These are phyloP conservation scores for Platanus orientalis DNA, from an alignment of 164 flowering plant genomes.

Conservation along the genomic window DNA sequence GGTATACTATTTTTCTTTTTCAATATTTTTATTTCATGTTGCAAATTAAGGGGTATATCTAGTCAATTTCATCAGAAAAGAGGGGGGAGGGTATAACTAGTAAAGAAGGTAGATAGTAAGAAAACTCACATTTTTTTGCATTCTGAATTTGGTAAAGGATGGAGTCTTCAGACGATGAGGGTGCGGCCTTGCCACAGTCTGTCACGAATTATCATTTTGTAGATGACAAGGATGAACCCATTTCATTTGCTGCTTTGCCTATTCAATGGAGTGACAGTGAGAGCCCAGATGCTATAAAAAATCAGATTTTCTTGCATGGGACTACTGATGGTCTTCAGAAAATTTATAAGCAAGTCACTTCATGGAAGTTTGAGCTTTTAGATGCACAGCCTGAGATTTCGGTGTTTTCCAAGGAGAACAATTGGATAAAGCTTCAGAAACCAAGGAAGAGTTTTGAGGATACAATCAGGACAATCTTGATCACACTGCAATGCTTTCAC, in stretches of 20 bases:
- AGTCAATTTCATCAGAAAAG: too few relatives aligned
- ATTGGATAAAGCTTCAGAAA: constrained; percentile 66
- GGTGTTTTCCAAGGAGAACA: constrained; percentile 49
- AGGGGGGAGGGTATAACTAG: too few relatives aligned
- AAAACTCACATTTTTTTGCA: too few relatives aligned
- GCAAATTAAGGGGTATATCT: too few relatives aligned
- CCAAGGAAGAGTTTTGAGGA: constrained; percentile 63
- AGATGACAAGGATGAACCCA: constrained; percentile 24
- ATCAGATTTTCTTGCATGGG: constrained; percentile 41
- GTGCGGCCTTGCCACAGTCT: constrained; percentile 35
- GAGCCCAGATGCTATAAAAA: constrained; percentile 5
- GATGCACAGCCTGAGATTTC: constrained; percentile 44
- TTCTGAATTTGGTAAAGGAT: constrained; percentile 14
- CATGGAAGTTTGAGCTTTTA: constrained; percentile 69
- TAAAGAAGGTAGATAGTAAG: too few relatives aligned
- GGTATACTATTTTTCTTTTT: too few relatives aligned
- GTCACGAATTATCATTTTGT: constrained; percentile 43
- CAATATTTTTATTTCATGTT: too few relatives aligned
- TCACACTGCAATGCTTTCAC: constrained; percentile 55
- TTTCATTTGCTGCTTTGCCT: constrained; percentile 53
- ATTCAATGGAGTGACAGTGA: constrained; percentile 34
- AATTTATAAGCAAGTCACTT: constrained; percentile 50
- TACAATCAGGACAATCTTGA: constrained; percentile 46
- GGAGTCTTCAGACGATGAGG: constrained; percentile 66
- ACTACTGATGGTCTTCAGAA: constrained; percentile 42